Percentiles rank a stretch among this genome's conserved stretches.
phyloP scores from a whole-genome alignment of 768 basidiomycete genomes.

The Hericium coralloides region DNA sequence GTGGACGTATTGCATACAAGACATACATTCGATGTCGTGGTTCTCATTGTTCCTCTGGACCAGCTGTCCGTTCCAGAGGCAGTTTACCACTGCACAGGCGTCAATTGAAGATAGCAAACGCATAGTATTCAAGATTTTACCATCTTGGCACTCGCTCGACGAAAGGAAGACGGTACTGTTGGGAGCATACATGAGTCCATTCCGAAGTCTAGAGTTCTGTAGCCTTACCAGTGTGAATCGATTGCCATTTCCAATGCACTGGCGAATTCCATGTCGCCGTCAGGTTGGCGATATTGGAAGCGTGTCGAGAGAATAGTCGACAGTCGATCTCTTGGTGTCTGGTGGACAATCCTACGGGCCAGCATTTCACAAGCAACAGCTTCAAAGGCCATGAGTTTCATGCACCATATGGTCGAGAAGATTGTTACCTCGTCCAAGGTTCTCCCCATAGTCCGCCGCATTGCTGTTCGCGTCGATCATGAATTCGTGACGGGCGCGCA shows the following conservation, averaged over 20 bases:
- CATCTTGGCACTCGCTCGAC: conserved; percentile 77
- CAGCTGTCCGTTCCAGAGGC: conserved; percentile 76
- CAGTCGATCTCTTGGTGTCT: conserved; percentile 51
- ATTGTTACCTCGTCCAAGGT: conserved; percentile 57
- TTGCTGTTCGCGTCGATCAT: conserved; percentile 74
- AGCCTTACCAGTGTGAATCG: conserved; percentile 72
- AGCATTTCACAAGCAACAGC: conserved; percentile 80
- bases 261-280: conserved; percentile 71
- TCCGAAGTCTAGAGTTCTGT: background rate
- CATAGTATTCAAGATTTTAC: conserved; percentile 23
- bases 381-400: conserved; percentile 18
- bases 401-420: too few species aligned
- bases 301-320: conserved; percentile 70
- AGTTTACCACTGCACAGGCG: conserved; percentile 54
- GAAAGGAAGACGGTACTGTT: conserved; percentile 74
- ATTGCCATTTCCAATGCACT: conserved; percentile 88
- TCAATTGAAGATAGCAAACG: conserved; percentile 9
- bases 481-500: conserved; percentile 73
- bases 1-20: background rate
- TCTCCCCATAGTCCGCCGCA: conserved; percentile 84
- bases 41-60: conserved; percentile 70
- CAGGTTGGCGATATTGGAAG: conserved; percentile 58
- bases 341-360: conserved; percentile 73
- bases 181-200: background rate
- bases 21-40: conserved; percentile 71